Conservation (phyloP, 2,329 filamentous ascomycete species). For the Aspergillus sp. region DNA sequence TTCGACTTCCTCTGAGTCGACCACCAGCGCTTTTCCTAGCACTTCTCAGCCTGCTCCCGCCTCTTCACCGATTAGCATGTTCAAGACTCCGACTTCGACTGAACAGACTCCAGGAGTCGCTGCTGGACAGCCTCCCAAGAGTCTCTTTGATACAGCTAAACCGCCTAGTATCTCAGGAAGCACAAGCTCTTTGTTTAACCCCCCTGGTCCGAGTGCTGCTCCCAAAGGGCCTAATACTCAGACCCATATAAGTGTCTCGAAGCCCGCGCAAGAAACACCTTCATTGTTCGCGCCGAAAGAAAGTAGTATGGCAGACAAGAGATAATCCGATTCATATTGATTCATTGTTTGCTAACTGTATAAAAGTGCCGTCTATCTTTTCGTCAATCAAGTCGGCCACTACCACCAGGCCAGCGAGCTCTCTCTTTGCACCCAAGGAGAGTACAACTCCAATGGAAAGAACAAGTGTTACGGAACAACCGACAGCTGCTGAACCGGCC, state of each 20-base stretch:
- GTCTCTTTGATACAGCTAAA: constrained; percentile 9
- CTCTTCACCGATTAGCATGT: background rate
- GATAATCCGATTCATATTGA: background rate
- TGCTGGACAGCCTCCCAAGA: constrained; percentile 10
- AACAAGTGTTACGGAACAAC: background rate
- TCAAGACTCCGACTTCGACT: constrained; percentile 4
- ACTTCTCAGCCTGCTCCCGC: background rate
- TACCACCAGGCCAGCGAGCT: background rate
- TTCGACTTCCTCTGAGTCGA: background rate
- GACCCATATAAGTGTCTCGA: background rate
- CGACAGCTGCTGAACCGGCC: background rate
- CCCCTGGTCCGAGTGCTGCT: background rate
- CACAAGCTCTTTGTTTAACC: constrained; percentile 7
- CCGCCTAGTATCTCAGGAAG: background rate
- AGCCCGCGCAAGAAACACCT: background rate
- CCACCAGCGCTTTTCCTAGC: constrained; percentile 2
- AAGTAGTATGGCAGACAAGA: background rate
- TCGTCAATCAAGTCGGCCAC: background rate
- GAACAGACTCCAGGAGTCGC: constrained; percentile 4
- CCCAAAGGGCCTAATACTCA: background rate
- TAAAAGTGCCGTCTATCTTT: background rate
- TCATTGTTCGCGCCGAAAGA: background rate
- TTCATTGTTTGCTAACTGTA: background rate
- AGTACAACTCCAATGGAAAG: background rate
- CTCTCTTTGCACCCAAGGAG: background rate